A percentile compares a stretch with the other conserved stretches of the same genome.
Conservation (phyloP, 441 rosid genomes). For the Erysimum cheiri region DNA sequence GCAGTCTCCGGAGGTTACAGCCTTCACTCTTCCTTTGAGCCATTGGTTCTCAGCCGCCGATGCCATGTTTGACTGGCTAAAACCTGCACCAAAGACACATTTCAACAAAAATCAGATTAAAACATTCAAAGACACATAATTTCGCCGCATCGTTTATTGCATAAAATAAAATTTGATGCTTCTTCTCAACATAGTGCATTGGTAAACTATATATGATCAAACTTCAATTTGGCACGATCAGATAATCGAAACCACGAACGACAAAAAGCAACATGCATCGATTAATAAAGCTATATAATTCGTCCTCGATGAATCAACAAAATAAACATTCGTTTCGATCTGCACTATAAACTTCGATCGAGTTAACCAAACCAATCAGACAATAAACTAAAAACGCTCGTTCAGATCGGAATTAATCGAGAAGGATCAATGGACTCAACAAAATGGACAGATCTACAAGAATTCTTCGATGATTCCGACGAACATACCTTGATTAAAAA, state of each 20-base stretch:
- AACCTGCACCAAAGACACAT: conserved; percentile 47
- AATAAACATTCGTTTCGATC: conserved; percentile 48
- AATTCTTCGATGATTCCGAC: conserved; percentile 17
- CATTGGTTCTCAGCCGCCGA: conserved; percentile 63
- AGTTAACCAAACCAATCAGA: conserved; percentile 14
- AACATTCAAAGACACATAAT: background rate
- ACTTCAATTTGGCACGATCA: background rate
- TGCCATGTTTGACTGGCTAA: conserved; percentile 61
- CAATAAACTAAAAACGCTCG: conserved; percentile 1
- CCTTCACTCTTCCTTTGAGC: conserved; percentile 86
- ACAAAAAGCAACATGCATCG: conserved; percentile 19
- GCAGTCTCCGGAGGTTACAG: conserved; percentile 88
- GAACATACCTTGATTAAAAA: conserved; percentile 44
- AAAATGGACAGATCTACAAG: conserved; percentile 32
- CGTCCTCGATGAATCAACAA: conserved; percentile 19
- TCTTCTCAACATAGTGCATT: conserved; percentile 14
- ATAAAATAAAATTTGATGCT: background rate
- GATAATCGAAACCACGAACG: background rate
- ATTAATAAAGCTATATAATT: background rate
- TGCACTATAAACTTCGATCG: conserved; percentile 34
- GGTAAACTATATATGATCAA: conserved; percentile 1
- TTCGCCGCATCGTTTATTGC: background rate
- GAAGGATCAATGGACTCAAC: background rate
- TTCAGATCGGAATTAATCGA: background rate
- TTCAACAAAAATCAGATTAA: background rate